Conservation (phyloP, 1,284 basidiomycete genomes). For the Pulchroboletus neoregius region DNA sequence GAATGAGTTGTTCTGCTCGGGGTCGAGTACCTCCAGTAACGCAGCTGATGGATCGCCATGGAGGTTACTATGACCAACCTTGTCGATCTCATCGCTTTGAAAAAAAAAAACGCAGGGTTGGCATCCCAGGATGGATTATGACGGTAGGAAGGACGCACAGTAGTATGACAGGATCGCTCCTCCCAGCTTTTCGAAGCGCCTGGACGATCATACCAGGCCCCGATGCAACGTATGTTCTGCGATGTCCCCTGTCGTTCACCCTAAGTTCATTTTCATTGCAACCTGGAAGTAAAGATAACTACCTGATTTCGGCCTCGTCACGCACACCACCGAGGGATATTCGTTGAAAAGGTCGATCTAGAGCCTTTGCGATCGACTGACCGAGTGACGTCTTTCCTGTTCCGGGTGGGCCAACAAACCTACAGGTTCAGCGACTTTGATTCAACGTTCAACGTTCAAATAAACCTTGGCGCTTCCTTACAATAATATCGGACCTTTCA, state of each 20-base stretch:
- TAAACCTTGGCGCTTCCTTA: constrained; percentile 43
- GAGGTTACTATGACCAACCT: constrained; percentile 80
- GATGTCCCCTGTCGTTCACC: constrained; percentile 54
- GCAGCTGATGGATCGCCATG: constrained; percentile 89
- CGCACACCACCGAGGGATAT: constrained; percentile 90
- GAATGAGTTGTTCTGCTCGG: constrained; percentile 87
- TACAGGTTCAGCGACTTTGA: constrained; percentile 23
- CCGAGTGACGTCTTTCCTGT: constrained; percentile 84
- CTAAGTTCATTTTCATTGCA: constrained; percentile 3
- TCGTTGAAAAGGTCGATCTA: constrained; percentile 84
- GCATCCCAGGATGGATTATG: constrained; percentile 15
- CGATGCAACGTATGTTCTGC: constrained; percentile 87
- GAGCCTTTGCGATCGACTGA: constrained; percentile 80
- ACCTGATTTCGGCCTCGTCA: constrained; percentile 85
- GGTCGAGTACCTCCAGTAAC: constrained; percentile 85
- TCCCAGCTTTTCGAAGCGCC: constrained; percentile 81
- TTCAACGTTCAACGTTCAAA: neutral
- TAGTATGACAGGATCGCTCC: constrained; percentile 75
- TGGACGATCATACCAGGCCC: constrained; percentile 86
- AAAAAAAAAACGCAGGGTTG: constrained; percentile 27
- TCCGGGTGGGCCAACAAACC: constrained; percentile 80
- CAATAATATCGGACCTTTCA: constrained; percentile 82
- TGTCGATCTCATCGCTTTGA: constrained; percentile 79
- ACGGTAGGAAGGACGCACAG: constrained; percentile 48
- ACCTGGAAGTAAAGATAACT: neutral